Conservation (phyloP, 352 stramenopile species). For the Phytopythium aichiense region DNA sequence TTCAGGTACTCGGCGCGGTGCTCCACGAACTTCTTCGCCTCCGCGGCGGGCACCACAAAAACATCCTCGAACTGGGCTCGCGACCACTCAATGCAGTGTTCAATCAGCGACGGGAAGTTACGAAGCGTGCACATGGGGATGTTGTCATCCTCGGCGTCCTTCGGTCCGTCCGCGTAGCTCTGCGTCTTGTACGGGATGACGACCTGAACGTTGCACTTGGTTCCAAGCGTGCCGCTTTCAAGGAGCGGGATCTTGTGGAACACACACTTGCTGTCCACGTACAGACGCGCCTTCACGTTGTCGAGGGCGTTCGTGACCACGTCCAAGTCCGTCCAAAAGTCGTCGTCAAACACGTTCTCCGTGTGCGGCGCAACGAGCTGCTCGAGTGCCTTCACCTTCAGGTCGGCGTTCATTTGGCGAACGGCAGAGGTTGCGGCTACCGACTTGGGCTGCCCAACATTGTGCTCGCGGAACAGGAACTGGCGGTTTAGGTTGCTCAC, state of each 20-base stretch:
- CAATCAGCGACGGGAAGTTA: constrained; percentile 96
- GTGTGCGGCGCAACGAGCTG: constrained; percentile 77
- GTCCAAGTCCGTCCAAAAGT: constrained; percentile 84
- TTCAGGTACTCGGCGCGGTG: constrained; percentile 68
- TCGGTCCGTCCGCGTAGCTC: constrained; percentile 94
- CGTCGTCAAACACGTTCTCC: constrained; percentile 77
- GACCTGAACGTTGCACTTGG: constrained; percentile 97
- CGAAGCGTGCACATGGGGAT: constrained; percentile 99
- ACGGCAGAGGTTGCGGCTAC: constrained; percentile 76
- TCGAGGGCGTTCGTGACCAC: constrained; percentile 99
- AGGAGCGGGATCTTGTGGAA: constrained; percentile 96
- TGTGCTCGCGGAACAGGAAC: constrained; percentile 85
- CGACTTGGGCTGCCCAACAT: constrained; percentile 82
- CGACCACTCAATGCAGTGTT: constrained; percentile 99
- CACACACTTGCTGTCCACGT: constrained; percentile 98
- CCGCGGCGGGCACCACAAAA: constrained; percentile 75
- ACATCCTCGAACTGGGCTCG: constrained; percentile 83
- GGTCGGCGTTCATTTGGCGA: constrained; percentile 61
- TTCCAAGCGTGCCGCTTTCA: constrained; percentile 98
- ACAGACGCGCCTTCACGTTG: constrained; percentile 97
- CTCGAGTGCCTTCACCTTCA: constrained; percentile 81
- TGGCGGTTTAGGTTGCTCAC: constrained; percentile 87
- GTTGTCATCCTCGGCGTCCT: constrained; percentile 97
- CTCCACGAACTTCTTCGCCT: constrained; percentile 85
- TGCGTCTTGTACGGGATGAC: constrained; percentile 84